Base-by-base conservation (phyloP, 768 basidiomycete genomes). In the Rhodotorula diobovata region DNA sequence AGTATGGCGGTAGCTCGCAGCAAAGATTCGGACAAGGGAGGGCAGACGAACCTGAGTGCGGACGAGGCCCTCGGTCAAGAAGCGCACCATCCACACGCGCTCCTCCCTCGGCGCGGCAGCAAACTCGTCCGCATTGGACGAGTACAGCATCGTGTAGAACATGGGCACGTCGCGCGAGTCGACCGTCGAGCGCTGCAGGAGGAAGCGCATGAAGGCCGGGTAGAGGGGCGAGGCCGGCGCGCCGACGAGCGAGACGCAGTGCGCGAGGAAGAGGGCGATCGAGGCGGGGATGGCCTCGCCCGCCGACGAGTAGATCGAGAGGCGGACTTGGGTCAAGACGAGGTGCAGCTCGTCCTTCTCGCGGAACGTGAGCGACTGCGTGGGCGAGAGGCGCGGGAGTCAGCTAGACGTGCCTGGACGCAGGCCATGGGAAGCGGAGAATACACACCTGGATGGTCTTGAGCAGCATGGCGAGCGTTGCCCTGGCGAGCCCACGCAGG, bases 151-250 rank as follows among this genome's bases (percentile, higher is more conserved):
- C 20, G 83, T 83, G 77, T 91, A 97, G 10, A 99, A 81, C 87
- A 97, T 87, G 0, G 95, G 95, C 0, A 97, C 90, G 77, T 97
- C 94, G 1, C 81, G 82, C 1, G 82, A 81, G 76, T 97, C 94
- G 14, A 97, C 81, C 65, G 87, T 85, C 1, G 92, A 88, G 3
- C 95, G 87, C 80, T 96, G 93, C 0, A 98, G 85, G 11, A 98
- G 85, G 84, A 96, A 97, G 10, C 90, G 85, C 2, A 90, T 87
- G 1, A 89, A 90, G 25, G 89, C 81, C 0, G 94, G 92, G 78
- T 95, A 98, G 55, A 91, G 87, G 80, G 92, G 90, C 61, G 89
- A 88, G 4, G 90, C 88, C 0, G 95, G 93, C 71, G 91, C 89
- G 81, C 93, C 94, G 45, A 95, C 84, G 2, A 87, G 87, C 39